phyloP scores from a whole-genome alignment of 306 rosid species.

The Corylus heterophylla region DNA sequence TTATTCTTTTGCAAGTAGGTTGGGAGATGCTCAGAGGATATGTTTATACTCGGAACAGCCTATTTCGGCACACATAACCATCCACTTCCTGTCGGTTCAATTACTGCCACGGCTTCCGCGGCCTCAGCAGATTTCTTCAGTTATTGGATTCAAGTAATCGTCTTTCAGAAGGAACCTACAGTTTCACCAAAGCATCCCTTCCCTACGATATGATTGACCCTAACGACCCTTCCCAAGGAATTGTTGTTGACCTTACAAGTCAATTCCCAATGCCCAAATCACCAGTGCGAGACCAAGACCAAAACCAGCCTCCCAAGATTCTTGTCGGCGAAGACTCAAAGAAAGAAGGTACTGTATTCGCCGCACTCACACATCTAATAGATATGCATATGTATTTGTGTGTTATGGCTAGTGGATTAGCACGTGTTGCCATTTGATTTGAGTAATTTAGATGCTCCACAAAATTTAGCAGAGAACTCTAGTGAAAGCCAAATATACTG shows the following conservation, averaged over 20 bases:
- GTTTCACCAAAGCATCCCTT: constrained; percentile 35
- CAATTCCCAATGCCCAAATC: constrained; percentile 19
- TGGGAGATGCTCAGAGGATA: constrained; percentile 89
- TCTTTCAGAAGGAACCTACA: constrained; percentile 30
- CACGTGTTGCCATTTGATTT: no score
- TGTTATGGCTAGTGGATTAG: no score
- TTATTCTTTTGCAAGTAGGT: constrained; percentile 47
- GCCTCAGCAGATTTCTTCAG: background rate
- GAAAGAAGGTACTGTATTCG: no score
- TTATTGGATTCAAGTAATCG: no score
- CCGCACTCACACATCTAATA: no score
- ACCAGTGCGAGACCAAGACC: no score
- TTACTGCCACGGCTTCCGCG: constrained; percentile 80
- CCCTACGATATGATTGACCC: constrained; percentile 42
- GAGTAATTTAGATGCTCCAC: no score
- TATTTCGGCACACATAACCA: constrained; percentile 96
- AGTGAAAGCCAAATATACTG: no score
- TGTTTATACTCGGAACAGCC: constrained; percentile 85
- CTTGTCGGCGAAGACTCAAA: no score
- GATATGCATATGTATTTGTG: no score
- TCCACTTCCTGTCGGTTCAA: constrained; percentile 90
- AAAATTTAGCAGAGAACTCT: no score
- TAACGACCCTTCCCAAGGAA: constrained; percentile 55
- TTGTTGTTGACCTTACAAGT: constrained; percentile 64
- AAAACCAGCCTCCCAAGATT: no score